These are phyloP conservation scores for Elymus sibiricus DNA, from an alignment of 176 grass and related monocot genomes.

Conservation along the genomic window DNA sequence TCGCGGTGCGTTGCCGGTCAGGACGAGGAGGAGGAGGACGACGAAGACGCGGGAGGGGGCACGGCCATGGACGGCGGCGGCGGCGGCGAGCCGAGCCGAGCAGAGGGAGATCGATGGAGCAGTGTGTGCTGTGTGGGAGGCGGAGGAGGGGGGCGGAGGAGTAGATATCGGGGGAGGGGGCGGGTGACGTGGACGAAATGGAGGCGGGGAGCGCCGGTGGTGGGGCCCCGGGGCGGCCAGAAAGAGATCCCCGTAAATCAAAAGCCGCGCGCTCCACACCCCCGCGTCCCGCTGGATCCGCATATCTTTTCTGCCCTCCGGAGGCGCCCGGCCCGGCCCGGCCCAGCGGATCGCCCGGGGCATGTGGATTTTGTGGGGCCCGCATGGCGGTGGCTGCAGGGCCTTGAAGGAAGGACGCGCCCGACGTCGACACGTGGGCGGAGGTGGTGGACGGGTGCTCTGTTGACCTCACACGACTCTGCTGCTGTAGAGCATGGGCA, in stretches of 20 bases:
- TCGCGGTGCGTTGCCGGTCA: too few species aligned
- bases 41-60: too few species aligned
- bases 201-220: background rate
- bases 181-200: background rate
- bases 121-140: background rate
- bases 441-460: too few species aligned
- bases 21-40: too few species aligned
- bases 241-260: background rate
- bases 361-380: background rate
- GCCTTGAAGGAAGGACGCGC: too few species aligned
- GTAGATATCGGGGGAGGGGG: background rate
- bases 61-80: too few species aligned
- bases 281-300: background rate
- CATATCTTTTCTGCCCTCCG: background rate
- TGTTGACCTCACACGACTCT: too few species aligned
- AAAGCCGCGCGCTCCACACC: background rate
- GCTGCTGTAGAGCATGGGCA: too few species aligned
- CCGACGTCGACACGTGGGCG: too few species aligned
- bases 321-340: background rate
- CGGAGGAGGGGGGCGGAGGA: background rate
- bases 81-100: background rate
- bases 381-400: background rate
- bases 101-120: background rate
- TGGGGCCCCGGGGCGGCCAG: background rate
- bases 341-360: background rate